These are phyloP conservation scores for Aspergillus sp. DNA, from an alignment of 2,329 filamentous ascomycete species.

Conservation along the genomic window DNA sequence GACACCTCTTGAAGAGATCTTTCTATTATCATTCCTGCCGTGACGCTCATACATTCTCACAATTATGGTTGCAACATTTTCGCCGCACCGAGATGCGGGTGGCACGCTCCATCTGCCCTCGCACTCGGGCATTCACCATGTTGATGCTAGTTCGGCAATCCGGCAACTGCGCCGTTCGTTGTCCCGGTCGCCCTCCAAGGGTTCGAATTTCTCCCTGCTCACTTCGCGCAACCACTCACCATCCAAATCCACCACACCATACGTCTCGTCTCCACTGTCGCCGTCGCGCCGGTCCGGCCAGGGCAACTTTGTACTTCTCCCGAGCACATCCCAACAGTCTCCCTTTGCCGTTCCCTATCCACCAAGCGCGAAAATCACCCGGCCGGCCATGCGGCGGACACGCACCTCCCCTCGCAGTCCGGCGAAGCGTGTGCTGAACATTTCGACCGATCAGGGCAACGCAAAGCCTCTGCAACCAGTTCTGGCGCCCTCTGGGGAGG, in stretches of 20 bases:
- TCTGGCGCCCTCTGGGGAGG: slow-evolving; percentile 41
- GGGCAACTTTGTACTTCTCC: slow-evolving; percentile 47
- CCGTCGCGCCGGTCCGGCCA: slow-evolving; percentile 50
- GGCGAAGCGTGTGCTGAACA: slow-evolving; percentile 66
- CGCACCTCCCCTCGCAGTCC: slow-evolving; percentile 75
- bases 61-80: slow-evolving; percentile 43
- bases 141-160: slow-evolving; percentile 75
- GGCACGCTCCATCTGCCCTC: slow-evolving; percentile 82
- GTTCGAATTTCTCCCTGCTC: slow-evolving; percentile 60
- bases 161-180: slow-evolving; percentile 78
- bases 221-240: slow-evolving; percentile 43
- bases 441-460: slow-evolving; percentile 66
- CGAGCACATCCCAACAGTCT: slow-evolving; percentile 41
- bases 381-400: slow-evolving; percentile 39
- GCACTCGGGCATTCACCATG: slow-evolving; percentile 73
- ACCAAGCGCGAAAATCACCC: slow-evolving; percentile 56
- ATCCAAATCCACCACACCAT: slow-evolving; percentile 44
- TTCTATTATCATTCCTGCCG: not conserved
- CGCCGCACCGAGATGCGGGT: slow-evolving; percentile 49
- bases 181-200: slow-evolving; percentile 87
- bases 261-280: slow-evolving; percentile 50
- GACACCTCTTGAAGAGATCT: not conserved
- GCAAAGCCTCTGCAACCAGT: slow-evolving; percentile 47
- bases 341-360: slow-evolving; percentile 59
- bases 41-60: slow-evolving; percentile 1